These are phyloP conservation scores for Penicillium chermesinum DNA, from an alignment of 495 filamentous ascomycete genomes.

Conservation along the genomic window DNA sequence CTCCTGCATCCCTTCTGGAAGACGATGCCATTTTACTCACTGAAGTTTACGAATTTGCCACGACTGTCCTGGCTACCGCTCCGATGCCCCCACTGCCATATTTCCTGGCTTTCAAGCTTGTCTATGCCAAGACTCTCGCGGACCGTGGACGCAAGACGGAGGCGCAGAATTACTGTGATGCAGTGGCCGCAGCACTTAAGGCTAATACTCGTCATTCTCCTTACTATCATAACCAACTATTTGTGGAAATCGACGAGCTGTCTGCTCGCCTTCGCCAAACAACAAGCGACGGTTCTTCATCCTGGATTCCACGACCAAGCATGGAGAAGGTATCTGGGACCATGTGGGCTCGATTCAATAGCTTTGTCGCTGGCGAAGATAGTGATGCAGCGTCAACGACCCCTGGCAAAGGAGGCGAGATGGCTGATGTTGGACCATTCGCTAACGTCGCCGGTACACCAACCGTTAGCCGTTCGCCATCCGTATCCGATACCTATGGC, in stretches of 20 bases:
- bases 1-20: slow-evolving; percentile 64
- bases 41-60: slow-evolving; percentile 87
- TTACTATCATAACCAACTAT: slow-evolving; percentile 73
- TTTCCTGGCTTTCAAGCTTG: slow-evolving; percentile 80
- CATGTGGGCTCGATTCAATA: slow-evolving; percentile 86
- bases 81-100: slow-evolving; percentile 66
- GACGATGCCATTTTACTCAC: slow-evolving; percentile 81
- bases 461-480: slow-evolving; percentile 74
- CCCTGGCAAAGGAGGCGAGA: slow-evolving; percentile 50
- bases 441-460: slow-evolving; percentile 74
- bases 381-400: slow-evolving; percentile 56
- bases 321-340: slow-evolving; percentile 89
- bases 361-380: slow-evolving; percentile 91
- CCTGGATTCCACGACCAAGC: slow-evolving; percentile 88
- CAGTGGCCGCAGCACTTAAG: slow-evolving; percentile 71
- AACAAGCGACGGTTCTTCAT: slow-evolving; percentile 61
- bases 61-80: slow-evolving; percentile 56
- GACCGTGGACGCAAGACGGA: slow-evolving; percentile 77
- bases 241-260: slow-evolving; percentile 74
- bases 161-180: slow-evolving; percentile 87
- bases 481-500: slow-evolving; percentile 70
- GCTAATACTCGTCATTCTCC: slow-evolving; percentile 75
- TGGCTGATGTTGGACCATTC: slow-evolving; percentile 67
- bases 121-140: slow-evolving; percentile 77
- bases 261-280: slow-evolving; percentile 76